Percentiles rank a stretch among this genome's conserved stretches.
These are phyloP conservation scores for Vitis rotundifolia DNA, from an alignment of 164 flowering plant species.

Conservation along the genomic window DNA sequence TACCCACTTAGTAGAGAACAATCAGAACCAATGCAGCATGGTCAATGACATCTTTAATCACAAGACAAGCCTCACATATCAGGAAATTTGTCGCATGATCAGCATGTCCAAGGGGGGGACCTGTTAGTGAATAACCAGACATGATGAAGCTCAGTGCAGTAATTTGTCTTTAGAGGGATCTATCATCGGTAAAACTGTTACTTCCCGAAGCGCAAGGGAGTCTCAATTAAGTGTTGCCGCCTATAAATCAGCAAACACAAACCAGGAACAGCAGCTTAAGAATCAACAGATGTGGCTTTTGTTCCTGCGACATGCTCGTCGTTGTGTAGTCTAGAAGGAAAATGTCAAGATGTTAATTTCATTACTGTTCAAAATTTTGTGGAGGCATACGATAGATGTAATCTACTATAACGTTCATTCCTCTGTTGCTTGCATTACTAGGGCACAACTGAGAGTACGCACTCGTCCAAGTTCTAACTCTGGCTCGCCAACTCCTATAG, in stretches of 20 bases:
- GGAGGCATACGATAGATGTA: too few relatives aligned
- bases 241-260: too few relatives aligned
- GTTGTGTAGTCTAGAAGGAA: constrained; percentile 71
- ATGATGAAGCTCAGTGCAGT: constrained; percentile 75
- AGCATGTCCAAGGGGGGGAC: constrained; percentile 67
- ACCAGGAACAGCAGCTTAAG: constrained; percentile 30
- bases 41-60: constrained; percentile 54
- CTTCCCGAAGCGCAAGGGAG: constrained; percentile 32
- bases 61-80: constrained; percentile 38
- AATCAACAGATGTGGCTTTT: constrained; percentile 77
- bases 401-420: too few relatives aligned
- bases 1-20: constrained; percentile 47
- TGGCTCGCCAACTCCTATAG: not conserved
- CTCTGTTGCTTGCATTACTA: constrained; percentile 50
- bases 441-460: constrained; percentile 29
- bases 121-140: constrained; percentile 54
- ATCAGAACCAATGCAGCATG: constrained; percentile 43
- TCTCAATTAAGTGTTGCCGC: too few relatives aligned
- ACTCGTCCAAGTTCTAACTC: constrained; percentile 31
- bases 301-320: constrained; percentile 79
- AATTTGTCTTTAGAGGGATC: constrained; percentile 60
- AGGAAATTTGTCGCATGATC: constrained; percentile 49
- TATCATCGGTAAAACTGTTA: constrained; percentile 32
- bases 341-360: too few relatives aligned
- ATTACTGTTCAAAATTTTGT: too few relatives aligned